Conservation (phyloP, 495 filamentous ascomycete species). For the Pyrenula aspistea region DNA sequence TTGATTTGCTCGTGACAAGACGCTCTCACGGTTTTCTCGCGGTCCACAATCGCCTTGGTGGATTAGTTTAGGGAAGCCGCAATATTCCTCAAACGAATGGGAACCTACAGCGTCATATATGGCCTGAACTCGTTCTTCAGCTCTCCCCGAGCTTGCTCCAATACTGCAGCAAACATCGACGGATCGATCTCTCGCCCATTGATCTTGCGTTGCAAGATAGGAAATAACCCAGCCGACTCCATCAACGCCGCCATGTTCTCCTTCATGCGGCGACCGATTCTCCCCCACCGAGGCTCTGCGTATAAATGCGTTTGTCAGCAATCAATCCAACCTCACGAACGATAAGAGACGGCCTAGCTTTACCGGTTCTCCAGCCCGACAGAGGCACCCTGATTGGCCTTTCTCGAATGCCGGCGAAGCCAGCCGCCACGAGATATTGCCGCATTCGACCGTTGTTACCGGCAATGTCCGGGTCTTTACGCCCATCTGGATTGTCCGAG, state of each 20-base stretch:
- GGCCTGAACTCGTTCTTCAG: not conserved
- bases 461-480: not conserved
- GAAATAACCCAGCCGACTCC: not conserved
- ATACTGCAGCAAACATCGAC: not conserved
- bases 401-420: not conserved
- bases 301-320: not conserved
- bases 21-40: not conserved
- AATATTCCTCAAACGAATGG: not conserved
- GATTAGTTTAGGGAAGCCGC: too few species aligned
- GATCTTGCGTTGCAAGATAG: not conserved
- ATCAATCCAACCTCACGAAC: not conserved
- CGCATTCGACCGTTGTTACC: not conserved
- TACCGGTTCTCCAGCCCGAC: not conserved
- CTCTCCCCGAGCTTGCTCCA: not conserved
- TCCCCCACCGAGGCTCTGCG: not conserved
- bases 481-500: conserved; percentile 39
- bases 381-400: not conserved
- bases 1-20: too few species aligned
- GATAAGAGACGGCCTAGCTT: not conserved
- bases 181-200: not conserved
- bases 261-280: not conserved
- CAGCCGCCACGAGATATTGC: not conserved
- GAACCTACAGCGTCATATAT: not conserved
- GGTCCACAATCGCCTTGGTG: not conserved
- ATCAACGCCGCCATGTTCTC: not conserved